These are phyloP conservation scores for Lachnellula occidentalis DNA, from an alignment of 2,329 filamentous ascomycete genomes.

Conservation along the genomic window DNA sequence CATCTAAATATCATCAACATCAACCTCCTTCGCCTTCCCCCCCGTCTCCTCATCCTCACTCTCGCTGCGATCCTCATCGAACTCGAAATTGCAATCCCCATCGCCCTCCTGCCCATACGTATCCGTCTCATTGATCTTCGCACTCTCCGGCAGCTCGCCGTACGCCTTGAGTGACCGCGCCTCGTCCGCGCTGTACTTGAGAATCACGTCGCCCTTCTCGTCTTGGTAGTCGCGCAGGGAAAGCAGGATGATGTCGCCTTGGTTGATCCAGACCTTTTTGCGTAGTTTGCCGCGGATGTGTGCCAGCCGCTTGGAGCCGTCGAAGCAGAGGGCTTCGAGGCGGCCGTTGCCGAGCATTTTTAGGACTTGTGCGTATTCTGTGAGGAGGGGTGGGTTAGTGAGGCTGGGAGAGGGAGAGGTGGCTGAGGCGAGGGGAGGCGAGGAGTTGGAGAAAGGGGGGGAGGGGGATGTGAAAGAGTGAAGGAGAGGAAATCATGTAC, in stretches of 20 bases:
- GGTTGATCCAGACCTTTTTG: slow-evolving; percentile 99
- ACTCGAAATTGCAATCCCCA: slow-evolving; percentile 96
- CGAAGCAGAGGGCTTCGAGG: slow-evolving; percentile 87
- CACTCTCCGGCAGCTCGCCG: slow-evolving; percentile 91
- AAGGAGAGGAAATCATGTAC: slow-evolving; percentile 33
- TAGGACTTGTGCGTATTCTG: slow-evolving; percentile 77
- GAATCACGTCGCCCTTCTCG: slow-evolving; percentile 87
- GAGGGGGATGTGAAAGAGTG: not conserved
- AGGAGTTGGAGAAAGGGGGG: too few species aligned
- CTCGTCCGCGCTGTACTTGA: slow-evolving; percentile 96
- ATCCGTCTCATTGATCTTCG: slow-evolving; percentile 99
- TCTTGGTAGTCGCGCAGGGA: slow-evolving; percentile 90
- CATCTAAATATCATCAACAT: slow-evolving; percentile 91
- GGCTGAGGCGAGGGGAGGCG: not conserved
- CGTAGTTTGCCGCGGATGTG: slow-evolving; percentile 93
- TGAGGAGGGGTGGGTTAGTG: slow-evolving; percentile 16
- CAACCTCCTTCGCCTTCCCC: slow-evolving; percentile 70
- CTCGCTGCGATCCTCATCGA: slow-evolving; percentile 80
- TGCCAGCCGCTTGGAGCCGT: slow-evolving; percentile 79
- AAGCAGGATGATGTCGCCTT: slow-evolving; percentile 87
- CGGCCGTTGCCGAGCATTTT: slow-evolving; percentile 97
- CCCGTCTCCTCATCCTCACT: slow-evolving; percentile 49
- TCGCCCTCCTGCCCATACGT: slow-evolving; percentile 88
- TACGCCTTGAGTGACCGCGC: slow-evolving; percentile 93
- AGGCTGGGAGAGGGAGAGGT: not conserved